A percentile compares a stretch with the other conserved stretches of the same genome.
phyloP scores from a whole-genome alignment of 768 basidiomycete genomes.

The Naganishia onofrii region DNA sequence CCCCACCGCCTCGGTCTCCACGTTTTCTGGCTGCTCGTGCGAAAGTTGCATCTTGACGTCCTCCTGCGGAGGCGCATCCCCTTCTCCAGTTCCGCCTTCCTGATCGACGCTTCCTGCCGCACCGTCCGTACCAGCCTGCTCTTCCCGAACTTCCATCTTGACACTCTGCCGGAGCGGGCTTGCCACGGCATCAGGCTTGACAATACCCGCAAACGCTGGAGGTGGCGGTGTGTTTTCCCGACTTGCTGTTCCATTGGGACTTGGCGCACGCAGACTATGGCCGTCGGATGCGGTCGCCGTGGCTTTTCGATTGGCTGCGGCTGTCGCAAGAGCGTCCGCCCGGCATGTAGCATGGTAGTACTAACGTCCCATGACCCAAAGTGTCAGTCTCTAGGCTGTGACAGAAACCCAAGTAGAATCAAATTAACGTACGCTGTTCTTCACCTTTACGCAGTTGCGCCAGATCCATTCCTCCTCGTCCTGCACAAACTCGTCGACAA shows the following conservation, averaged over 20 bases:
- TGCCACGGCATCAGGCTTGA: neutral
- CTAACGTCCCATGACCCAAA: neutral
- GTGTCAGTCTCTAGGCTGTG: neutral
- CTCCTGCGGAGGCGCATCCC: neutral
- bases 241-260: conserved; percentile 29
- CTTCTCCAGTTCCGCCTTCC: neutral
- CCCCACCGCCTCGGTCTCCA: neutral
- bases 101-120: neutral
- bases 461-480: conserved; percentile 99
- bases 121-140: neutral
- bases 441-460: conserved; percentile 81
- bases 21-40: neutral
- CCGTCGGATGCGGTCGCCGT: neutral
- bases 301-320: conserved; percentile 30
- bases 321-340: conserved; percentile 59
- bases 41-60: neutral
- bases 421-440: conserved; percentile 66
- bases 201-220: neutral
- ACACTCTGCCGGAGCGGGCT: conserved; percentile 23
- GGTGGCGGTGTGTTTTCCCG: conserved; percentile 27
- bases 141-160: neutral
- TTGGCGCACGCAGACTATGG: conserved; percentile 10
- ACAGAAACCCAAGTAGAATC: neutral
- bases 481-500: conserved; percentile 87
- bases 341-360: conserved; percentile 87